Conservation (phyloP, 805 yeast species). For the Starmerella davenportii region DNA sequence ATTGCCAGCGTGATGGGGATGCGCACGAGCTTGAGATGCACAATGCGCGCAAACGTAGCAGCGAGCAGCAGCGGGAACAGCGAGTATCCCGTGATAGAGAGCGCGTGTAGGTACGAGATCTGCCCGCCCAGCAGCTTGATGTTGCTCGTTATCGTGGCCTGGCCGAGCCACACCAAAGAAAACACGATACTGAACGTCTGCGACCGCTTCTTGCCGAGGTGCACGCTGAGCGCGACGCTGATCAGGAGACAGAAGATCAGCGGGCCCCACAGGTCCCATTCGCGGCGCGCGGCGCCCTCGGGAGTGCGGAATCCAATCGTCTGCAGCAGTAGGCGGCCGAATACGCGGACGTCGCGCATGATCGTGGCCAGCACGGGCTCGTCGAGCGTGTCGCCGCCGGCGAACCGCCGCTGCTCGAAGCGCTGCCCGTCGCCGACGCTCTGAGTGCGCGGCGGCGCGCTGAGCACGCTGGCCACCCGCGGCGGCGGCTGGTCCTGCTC, state of each 20-base stretch:
- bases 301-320: constrained; percentile 27
- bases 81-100: constrained; percentile 54
- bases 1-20: constrained; percentile 26
- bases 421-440: constrained; percentile 19
- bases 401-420: constrained; percentile 33
- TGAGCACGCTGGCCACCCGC: constrained; percentile 1
- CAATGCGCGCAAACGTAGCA: constrained; percentile 31
- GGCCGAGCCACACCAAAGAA: constrained; percentile 45
- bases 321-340: constrained; percentile 27
- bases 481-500: constrained; percentile 15
- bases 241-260: constrained; percentile 40
- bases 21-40: constrained; percentile 34
- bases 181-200: constrained; percentile 49
- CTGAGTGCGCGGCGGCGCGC: constrained; percentile 9
- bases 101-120: constrained; percentile 48
- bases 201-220: constrained; percentile 30
- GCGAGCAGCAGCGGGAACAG: constrained; percentile 47
- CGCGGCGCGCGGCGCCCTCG: constrained; percentile 11
- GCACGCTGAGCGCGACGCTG: constrained; percentile 32
- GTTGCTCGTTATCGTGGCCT: constrained; percentile 41
- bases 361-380: constrained; percentile 48
- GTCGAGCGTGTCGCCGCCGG: constrained; percentile 57
- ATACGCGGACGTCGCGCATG: constrained; percentile 29
- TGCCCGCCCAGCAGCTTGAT: constrained; percentile 44
- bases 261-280: constrained; percentile 44